phyloP scores from a whole-genome alignment of 2,329 filamentous ascomycete species.

The Arthroderma sp. region DNA sequence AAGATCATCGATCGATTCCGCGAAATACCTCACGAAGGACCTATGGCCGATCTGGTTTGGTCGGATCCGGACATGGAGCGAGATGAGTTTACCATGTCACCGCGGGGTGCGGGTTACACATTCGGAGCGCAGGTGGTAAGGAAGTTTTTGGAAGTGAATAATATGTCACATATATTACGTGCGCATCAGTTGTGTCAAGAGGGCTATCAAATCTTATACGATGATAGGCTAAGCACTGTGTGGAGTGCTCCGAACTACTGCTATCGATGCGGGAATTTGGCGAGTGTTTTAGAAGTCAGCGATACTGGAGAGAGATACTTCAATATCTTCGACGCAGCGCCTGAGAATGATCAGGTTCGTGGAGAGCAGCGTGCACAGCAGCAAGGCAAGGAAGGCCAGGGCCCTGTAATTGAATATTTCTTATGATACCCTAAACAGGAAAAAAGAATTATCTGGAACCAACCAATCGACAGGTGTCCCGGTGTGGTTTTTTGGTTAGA shows the following conservation, averaged over 20 bases:
- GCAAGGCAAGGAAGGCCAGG: constrained; percentile 56
- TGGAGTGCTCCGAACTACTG: constrained; percentile 98
- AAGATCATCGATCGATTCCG: constrained; percentile 99
- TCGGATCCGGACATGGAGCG: constrained; percentile 94
- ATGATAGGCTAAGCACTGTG: constrained; percentile 85
- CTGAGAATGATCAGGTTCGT: constrained; percentile 75
- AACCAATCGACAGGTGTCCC: too few relatives aligned
- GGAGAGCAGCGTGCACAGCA: constrained; percentile 65
- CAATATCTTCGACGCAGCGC: constrained; percentile 94
- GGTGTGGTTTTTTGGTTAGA: neutral
- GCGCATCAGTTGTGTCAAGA: constrained; percentile 99
- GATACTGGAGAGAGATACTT: constrained; percentile 88
- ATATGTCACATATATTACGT: constrained; percentile 91
- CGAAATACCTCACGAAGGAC: constrained; percentile 95
- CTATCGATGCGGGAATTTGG: constrained; percentile 92
- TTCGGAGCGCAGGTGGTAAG: constrained; percentile 96
- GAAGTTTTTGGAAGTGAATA: constrained; percentile 94
- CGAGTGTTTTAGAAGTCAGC: constrained; percentile 90
- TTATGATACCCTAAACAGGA: constrained; percentile 34
- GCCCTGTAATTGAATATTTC: constrained; percentile 57
- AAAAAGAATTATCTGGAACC: neutral
- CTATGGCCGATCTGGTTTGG: constrained; percentile 99
- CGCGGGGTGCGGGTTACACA: constrained; percentile 87
- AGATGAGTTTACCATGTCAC: constrained; percentile 91
- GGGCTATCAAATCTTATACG: constrained; percentile 92